phyloP scores from a whole-genome alignment of 768 basidiomycete genomes.

The Mycena kentingensis region DNA sequence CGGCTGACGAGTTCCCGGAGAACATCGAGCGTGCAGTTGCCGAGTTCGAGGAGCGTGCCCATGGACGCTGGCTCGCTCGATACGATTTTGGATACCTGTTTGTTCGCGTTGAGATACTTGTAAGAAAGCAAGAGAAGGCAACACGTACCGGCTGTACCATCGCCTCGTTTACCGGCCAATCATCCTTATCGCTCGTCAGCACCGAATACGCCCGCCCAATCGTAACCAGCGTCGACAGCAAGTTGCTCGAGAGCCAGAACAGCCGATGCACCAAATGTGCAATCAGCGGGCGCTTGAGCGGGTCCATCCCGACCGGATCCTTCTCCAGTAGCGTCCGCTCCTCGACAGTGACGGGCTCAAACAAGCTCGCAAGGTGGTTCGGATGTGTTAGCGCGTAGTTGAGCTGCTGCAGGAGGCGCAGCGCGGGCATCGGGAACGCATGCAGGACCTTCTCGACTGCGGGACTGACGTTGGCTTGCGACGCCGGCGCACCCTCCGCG shows the following conservation, averaged over 20 bases:
- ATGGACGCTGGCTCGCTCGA: slow-evolving; percentile 80
- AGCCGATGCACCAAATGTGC: slow-evolving; percentile 72
- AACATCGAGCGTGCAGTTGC: slow-evolving; percentile 74
- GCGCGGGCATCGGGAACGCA: slow-evolving; percentile 66
- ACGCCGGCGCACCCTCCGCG: slow-evolving; percentile 54
- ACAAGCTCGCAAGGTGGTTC: slow-evolving; percentile 77
- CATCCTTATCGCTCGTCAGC: slow-evolving; percentile 62
- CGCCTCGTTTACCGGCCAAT: slow-evolving; percentile 71
- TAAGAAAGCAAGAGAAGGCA: neutral
- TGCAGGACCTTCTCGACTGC: slow-evolving; percentile 65
- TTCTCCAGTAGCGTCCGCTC: slow-evolving; percentile 73
- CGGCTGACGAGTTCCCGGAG: slow-evolving; percentile 66
- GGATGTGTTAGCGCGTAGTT: slow-evolving; percentile 92
- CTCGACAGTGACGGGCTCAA: slow-evolving; percentile 78
- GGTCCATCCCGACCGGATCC: slow-evolving; percentile 61
- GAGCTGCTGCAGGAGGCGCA: slow-evolving; percentile 80
- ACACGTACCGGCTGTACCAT: slow-evolving; percentile 70
- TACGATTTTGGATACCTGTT: slow-evolving; percentile 83
- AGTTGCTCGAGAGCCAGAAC: slow-evolving; percentile 68
- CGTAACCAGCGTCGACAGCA: slow-evolving; percentile 68
- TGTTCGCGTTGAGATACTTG: slow-evolving; percentile 2
- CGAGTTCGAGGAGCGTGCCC: slow-evolving; percentile 86
- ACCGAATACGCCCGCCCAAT: slow-evolving; percentile 72
- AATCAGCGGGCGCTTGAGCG: slow-evolving; percentile 69
- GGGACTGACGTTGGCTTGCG: slow-evolving; percentile 45